phyloP scores from a whole-genome alignment of 352 stramenopile species.

The Globisporangium canariense region DNA sequence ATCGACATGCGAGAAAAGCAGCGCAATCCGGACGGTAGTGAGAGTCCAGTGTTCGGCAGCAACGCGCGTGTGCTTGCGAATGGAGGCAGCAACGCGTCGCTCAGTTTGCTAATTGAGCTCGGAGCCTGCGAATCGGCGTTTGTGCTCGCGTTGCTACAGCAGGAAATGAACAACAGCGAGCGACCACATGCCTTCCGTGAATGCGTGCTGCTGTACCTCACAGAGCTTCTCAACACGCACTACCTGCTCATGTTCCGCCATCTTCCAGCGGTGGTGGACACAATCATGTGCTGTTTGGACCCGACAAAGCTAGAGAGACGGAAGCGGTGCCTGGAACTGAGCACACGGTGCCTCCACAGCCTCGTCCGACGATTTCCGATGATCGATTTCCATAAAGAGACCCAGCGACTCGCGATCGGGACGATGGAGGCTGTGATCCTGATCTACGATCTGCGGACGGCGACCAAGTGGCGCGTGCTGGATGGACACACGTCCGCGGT shows the following conservation, averaged over 20 bases:
- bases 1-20: constrained; percentile 77
- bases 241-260: constrained; percentile 85
- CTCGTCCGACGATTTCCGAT: constrained; percentile 84
- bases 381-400: constrained; percentile 87
- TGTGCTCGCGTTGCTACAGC: constrained; percentile 67
- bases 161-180: constrained; percentile 82
- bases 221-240: constrained; percentile 79
- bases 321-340: constrained; percentile 72
- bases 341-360: constrained; percentile 76
- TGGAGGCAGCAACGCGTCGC: constrained; percentile 63
- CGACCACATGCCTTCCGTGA: constrained; percentile 65
- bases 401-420: constrained; percentile 77
- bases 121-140: constrained; percentile 77
- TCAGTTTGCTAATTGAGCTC: constrained; percentile 77
- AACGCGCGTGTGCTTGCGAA: constrained; percentile 42
- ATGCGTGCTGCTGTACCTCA: constrained; percentile 74
- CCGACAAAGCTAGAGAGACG: constrained; percentile 80
- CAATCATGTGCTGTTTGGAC: constrained; percentile 81
- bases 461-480: constrained; percentile 86
- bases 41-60: constrained; percentile 37
- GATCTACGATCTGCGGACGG: constrained; percentile 85
- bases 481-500: constrained; percentile 74
- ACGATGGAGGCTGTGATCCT: constrained; percentile 88
- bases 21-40: constrained; percentile 27
- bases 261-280: constrained; percentile 78